phyloP scores from a whole-genome alignment of 805 yeast species.

The Wickerhamiella dianesei region DNA sequence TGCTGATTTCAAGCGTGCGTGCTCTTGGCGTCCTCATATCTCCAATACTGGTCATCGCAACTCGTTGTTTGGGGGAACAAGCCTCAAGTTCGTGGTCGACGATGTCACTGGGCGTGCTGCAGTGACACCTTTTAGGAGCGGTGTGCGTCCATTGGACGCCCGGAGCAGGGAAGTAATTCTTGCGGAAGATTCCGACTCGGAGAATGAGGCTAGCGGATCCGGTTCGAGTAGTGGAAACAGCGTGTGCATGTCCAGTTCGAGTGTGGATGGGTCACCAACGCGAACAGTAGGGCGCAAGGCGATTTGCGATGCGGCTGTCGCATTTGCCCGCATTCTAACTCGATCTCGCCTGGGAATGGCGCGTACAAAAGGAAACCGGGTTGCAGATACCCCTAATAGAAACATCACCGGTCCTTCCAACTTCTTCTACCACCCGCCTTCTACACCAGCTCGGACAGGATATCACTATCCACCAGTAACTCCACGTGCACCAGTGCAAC shows the following conservation, averaged over 20 bases:
- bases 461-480: background rate
- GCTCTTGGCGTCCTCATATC: too few relatives aligned
- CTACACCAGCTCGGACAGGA: background rate
- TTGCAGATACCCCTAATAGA: background rate
- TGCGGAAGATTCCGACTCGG: background rate
- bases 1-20: background rate
- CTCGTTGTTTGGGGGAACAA: too few relatives aligned
- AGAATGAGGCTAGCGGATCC: background rate
- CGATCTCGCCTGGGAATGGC: conserved; percentile 9
- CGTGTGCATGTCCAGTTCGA: background rate
- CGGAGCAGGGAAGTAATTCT: background rate
- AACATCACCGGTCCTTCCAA: background rate
- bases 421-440: background rate
- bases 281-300: background rate
- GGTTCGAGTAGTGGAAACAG: background rate
- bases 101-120: background rate
- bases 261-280: background rate
- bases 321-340: conserved; percentile 18
- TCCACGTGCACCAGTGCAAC: background rate
- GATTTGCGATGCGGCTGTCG: conserved; percentile 16
- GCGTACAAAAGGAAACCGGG: background rate
- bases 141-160: background rate
- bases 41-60: too few relatives aligned
- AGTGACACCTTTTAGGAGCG: background rate
- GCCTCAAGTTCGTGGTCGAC: background rate